Base-by-base conservation (phyloP, 352 stramenopile species). In the Pilasporangium apinafurcum region DNA sequence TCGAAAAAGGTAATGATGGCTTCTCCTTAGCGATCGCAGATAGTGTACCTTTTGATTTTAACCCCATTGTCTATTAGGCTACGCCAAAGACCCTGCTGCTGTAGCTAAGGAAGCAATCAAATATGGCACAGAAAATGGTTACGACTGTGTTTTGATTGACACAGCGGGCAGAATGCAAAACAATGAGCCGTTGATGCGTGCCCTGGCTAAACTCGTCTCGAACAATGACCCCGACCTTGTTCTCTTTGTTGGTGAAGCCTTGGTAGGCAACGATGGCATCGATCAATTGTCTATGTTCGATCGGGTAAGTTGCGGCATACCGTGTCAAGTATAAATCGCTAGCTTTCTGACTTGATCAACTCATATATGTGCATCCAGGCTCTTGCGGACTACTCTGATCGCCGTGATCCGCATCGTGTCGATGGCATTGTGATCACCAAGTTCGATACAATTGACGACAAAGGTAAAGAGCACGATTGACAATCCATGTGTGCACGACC, bases 371-470 rank as follows among this genome's bases (percentile, higher is more conserved):
- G 36, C 12, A 24, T 48, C 32, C 49, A 91, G 82, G 82, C 83
- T 17, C 79, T 96, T 45, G 86, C 85, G n/a, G 83, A 92, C 78
- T 78, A 91, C 85, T 77, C 82, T 54, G 62, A 95, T 59, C 71
- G 68, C 60, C 70, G 83, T 59, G 65, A 84, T 28, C 82, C 86
- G 24, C 92, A 96, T 56, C 76, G 89, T 44, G 95, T 99, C 37
- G 95, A 99, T 69, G 97, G 95, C 40, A 98, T 99, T 54, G 86
- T 99, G 46, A 84, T 99, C 51, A 99, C 97, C 38, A 99, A 99
- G 68, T 99, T 99, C 59, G 97, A 99, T 75, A 99, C 96, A 8
- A 98, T 99, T 41, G 96, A 98, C 53, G 96, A 98, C 65, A 99
- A 99, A 69, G 75, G 77, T 89, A n/a, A n/a, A n/a, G n/a, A n/a